A percentile compares a stretch with the other conserved stretches of the same genome.
These are phyloP conservation scores for Cyberlindnera petersonii DNA, from an alignment of 805 yeast genomes.

Conservation along the genomic window DNA sequence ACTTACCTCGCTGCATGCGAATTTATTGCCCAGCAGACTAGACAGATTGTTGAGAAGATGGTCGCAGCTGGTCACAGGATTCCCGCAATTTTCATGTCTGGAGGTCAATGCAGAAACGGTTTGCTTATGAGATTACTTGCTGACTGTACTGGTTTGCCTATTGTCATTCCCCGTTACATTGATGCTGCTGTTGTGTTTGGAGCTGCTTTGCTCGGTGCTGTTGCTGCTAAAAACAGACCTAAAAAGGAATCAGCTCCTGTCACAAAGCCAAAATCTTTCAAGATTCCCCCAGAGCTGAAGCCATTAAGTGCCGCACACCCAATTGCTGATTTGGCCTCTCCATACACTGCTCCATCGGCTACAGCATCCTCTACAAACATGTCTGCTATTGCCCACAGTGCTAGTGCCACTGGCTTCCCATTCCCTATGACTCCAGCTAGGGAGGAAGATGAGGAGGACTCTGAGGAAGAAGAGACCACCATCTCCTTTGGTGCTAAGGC, in stretches of 20 bases:
- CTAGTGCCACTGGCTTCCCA: conserved; percentile 37
- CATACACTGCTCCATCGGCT: conserved; percentile 79
- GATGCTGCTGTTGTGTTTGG: conserved; percentile 98
- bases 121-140: conserved; percentile 86
- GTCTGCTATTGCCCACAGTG: conserved; percentile 30
- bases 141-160: conserved; percentile 87
- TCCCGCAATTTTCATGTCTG: conserved; percentile 79
- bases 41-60: conserved; percentile 90
- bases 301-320: conserved; percentile 20
- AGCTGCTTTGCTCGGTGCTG: conserved; percentile 91
- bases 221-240: conserved; percentile 71
- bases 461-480: conserved; percentile 45
- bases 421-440: conserved; percentile 46
- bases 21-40: conserved; percentile 94
- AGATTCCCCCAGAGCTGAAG: conserved; percentile 27
- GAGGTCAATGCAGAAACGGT: conserved; percentile 95
- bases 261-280: conserved; percentile 19
- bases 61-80: conserved; percentile 74
- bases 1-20: conserved; percentile 93
- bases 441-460: conserved; percentile 43
- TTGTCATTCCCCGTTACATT: conserved; percentile 88
- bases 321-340: conserved; percentile 44
- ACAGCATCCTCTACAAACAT: conserved; percentile 60
- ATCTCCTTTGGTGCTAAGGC: conserved; percentile 58
- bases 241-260: conserved; percentile 21